phyloP scores from a whole-genome alignment of 148 eudicot species.

The Dysphania ambrosioides region DNA sequence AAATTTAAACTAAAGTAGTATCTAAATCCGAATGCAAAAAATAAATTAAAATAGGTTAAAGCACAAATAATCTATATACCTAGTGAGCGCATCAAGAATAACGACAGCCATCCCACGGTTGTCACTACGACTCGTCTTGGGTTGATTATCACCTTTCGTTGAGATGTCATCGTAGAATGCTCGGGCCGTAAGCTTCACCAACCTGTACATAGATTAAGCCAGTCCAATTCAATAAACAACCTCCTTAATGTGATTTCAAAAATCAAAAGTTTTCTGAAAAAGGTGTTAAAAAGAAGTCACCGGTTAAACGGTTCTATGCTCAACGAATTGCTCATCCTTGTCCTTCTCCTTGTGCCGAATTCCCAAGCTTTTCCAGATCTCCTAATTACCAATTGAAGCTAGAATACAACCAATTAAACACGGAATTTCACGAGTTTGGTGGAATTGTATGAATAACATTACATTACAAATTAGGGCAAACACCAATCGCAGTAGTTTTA shows the following conservation, averaged over 20 bases:
- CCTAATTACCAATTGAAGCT: neutral
- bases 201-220: slow-evolving; percentile 31
- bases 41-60: neutral
- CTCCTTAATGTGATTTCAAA: too few species aligned
- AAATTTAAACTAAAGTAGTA: neutral
- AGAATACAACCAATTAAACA: neutral
- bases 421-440: too few species aligned
- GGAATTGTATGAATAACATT: neutral
- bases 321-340: slow-evolving; percentile 20
- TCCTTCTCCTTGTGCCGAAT: neutral
- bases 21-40: too few species aligned
- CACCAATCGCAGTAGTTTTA: too few species aligned
- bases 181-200: slow-evolving; percentile 89
- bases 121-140: slow-evolving; percentile 70
- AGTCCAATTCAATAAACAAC: too few species aligned
- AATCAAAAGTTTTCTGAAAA: neutral
- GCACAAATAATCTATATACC: slow-evolving; percentile 35
- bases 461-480: neutral
- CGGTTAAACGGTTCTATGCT: slow-evolving; percentile 44
- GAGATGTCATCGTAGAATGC: slow-evolving; percentile 91
- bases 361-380: neutral
- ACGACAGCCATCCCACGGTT: slow-evolving; percentile 92
- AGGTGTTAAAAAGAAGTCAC: slow-evolving; percentile 19
- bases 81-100: slow-evolving; percentile 90
- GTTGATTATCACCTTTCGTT: slow-evolving; percentile 85